Evolutionary conservation across 345 rosid genomes (phyloP), one percentile per base, ranked within the genome.

Genomic region (Dipteronia dyeriana): DNA sequence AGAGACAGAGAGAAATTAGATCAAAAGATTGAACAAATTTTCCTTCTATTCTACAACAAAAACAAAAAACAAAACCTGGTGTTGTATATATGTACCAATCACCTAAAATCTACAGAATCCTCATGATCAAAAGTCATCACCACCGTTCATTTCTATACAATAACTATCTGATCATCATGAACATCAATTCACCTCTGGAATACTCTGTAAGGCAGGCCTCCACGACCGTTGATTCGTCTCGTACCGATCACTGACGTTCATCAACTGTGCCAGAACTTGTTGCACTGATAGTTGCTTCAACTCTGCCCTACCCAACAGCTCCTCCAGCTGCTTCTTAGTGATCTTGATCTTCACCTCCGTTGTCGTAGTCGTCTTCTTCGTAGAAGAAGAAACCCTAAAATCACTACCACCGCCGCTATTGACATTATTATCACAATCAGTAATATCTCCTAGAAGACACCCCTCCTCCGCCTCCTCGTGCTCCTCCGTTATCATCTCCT

Each of bases 181-280:
- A 31, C 73, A 10, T 76, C 73, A 77, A n/a, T 74, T 78, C 26
- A 68, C 56, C 78, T 90, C 94, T 10, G 94, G 92, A 68, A 90
- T 90, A 68, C 92, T 90, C 66, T 85, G 86, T n/a, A 90, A 63
- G 59, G 83, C 86, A 26, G 94, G 94, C 75, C 87, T 83, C 94
- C 94, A 90, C 0, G 92, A 68, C 74, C 81, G 77, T 20, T 80
- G 88, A 59, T 84, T 67, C 7, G 84, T 10, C 77, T 81, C 82
- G 4, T 66, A 69, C 13, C 43, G 75, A n/a, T 51, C 66, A 14
- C 76, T 51, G 2, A 65, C 79, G 39, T 59, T 72, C 57, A 84
- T 56, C 83, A 87, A 71, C 59, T 78, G 87, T 29, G 78, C 78
- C 57, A 89, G 56, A 63, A 86, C 86, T 43, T 85, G 92, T 13